Base-by-base conservation (phyloP, 2,329 filamentous ascomycete genomes). In the Grosmannia serpens region DNA sequence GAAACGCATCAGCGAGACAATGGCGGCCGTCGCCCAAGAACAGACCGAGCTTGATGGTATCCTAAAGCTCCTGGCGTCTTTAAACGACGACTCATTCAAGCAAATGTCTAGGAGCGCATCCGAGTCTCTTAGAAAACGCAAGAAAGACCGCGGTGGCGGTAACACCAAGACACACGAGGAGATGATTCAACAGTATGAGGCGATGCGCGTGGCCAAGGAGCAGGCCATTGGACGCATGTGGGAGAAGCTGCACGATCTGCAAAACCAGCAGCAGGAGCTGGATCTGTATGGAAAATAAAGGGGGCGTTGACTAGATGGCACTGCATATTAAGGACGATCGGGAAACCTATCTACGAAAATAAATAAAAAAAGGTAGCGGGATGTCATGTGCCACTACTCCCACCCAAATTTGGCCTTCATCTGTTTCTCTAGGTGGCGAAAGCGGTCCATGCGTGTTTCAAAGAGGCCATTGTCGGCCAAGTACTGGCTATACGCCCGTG, bases 401-500 rank as follows among this genome's bases (percentile, higher is more conserved):
- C 20, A 52, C 17, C 29, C 29, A 33, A 33, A 35, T 13, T 52
- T 52, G 20, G 27, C 50, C 20, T 35, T 33, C 29, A 52, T 33
- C 9, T 53, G 2, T 9, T 54, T 49, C 41, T 53, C n/a, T 33
- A 54, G 38, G 13, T 15, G n/a, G 9, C 44, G 4, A 7, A 54
- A n/a, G 9, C 56, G 29, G 46, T 58, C 57, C 31, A 44, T 51
- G 2, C 17, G 31, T 13, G 31, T 55, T 44, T 58, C 52, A 44
- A 50, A 58, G 17, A 58, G 35, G 44, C 52, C 52, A 26, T 58
- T 55, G 1, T 58, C 52, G 10, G 15, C 31, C 24, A 58, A 33
- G 11, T 51, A 58, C 11, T 7, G 4, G 5, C 31, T 15, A 20
- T 55, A 58, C 31, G 24, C 29, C 15, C 20, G 52, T 24, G 44